Evolutionary conservation across 257 asterid genomes (phyloP).

Genomic region (Jacaranda mimosifolia): DNA sequence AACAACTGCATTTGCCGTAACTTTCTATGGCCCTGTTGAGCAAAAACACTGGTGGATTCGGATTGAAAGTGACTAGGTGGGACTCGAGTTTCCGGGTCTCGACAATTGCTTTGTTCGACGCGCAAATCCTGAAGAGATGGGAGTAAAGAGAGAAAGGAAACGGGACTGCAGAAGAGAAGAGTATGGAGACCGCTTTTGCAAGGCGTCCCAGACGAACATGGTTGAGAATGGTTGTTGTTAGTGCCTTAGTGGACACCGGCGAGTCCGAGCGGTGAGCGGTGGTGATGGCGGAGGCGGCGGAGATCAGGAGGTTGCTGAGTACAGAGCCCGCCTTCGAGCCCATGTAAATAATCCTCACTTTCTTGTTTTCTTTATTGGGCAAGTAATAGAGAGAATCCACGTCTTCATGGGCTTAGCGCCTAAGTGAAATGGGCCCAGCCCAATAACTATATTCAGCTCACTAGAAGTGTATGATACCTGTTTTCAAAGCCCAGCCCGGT

Average conservation of each 20-base stretch:
- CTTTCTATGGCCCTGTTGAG: conserved; percentile 83
- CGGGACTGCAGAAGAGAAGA: conserved; percentile 60
- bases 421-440: background rate
- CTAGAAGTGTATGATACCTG: too few relatives aligned
- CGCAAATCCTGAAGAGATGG: conserved; percentile 69
- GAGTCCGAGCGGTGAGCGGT: conserved; percentile 29
- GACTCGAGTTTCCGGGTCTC: conserved; percentile 80
- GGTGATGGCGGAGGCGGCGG: conserved; percentile 39
- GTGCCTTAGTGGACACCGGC: conserved; percentile 42
- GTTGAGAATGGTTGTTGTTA: conserved; percentile 60
- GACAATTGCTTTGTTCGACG: conserved; percentile 56
- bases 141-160: conserved; percentile 64
- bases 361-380: background rate
- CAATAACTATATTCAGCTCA: background rate
- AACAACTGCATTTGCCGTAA: conserved; percentile 66
- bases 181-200: conserved; percentile 66
- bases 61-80: conserved; percentile 57
- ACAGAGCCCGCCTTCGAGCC: conserved; percentile 47
- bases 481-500: background rate
- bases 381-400: conserved; percentile 2
- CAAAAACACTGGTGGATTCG: conserved; percentile 73
- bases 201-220: conserved; percentile 65
- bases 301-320: conserved; percentile 38
- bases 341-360: conserved; percentile 1
- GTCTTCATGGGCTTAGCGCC: background rate